Evolutionary conservation across 306 rosid genomes (phyloP).

Genomic region (Hippophae tibetana): DNA sequence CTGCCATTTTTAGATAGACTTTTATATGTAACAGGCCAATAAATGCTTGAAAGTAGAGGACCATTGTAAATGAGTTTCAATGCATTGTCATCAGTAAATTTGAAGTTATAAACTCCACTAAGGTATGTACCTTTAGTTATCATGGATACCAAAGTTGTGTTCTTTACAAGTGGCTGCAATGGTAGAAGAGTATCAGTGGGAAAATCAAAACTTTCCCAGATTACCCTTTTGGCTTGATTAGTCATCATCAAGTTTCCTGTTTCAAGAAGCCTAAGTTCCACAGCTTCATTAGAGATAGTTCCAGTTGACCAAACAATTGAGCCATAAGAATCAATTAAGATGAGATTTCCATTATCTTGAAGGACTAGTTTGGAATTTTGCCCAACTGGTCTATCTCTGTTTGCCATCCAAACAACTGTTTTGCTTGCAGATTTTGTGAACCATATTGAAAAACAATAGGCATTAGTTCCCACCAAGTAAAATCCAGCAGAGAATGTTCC

Average conservation of each 20-base stretch:
- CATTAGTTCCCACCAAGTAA: slow-evolving; percentile 11
- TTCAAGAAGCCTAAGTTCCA: slow-evolving; percentile 16
- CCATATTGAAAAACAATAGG: slow-evolving; percentile 23
- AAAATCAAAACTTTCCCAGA: slow-evolving; percentile 22
- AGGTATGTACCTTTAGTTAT: slow-evolving; percentile 17
- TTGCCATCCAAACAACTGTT: slow-evolving; percentile 23
- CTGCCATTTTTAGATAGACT: slow-evolving; percentile 5
- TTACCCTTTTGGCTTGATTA: not conserved
- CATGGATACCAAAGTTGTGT: slow-evolving; percentile 20
- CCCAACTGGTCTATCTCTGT: slow-evolving; percentile 14
- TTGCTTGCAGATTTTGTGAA: slow-evolving; percentile 9
- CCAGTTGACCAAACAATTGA: slow-evolving; percentile 14
- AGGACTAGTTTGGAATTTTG: slow-evolving; percentile 7
- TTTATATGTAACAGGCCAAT: slow-evolving; percentile 18
- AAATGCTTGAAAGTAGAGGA: slow-evolving; percentile 15
- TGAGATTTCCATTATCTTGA: slow-evolving; percentile 13
- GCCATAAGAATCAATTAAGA: slow-evolving; percentile 15
- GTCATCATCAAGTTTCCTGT: slow-evolving; percentile 16
- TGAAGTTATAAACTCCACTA: slow-evolving; percentile 14
- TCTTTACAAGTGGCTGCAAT: slow-evolving; percentile 15
- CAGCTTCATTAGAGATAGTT: not conserved
- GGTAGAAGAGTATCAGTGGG: slow-evolving; percentile 24
- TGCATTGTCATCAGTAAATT: slow-evolving; percentile 22
- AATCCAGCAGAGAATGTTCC: slow-evolving; percentile 17
- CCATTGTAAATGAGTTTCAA: slow-evolving; percentile 15